Evolutionary conservation across 139 green algal species (phyloP), one percentile per base, ranked within the genome.

Genomic region (Chlamydomonas sp.): DNA sequence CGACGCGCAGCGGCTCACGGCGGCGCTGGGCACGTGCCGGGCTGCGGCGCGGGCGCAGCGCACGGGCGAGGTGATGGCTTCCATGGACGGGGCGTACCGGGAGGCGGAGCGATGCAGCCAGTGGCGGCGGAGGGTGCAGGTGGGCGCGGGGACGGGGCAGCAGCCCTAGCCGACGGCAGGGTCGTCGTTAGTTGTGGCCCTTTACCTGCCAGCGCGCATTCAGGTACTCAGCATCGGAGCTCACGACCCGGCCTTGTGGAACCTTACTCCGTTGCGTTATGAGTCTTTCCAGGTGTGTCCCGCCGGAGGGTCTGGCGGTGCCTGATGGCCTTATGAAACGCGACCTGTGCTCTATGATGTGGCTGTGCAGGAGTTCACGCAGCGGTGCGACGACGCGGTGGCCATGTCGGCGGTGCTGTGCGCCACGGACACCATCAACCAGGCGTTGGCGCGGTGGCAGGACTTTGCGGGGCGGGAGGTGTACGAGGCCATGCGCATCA

Each of bases 81-180:
- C 63, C 73, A 81, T 88, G 83, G 83, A 88, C 63, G 83, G 58
- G 63, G 83, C 31, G 73, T 88, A 88, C 73, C 74, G 83, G 73
- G 83, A 81, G 57, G 73, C 83, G 73, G 83, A 88, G 83, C 62
- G 83, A 2, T 88, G 83, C 74, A 82, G 73, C 49, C 83, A 88
- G 75, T 88, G 83, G 83, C 49, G 83, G 73, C 31, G 83, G 49
- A 58, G 83, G 63, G 83, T 80, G 72, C 83, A 86, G 82, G 82
- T 86, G 78, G 6, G 78, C 4, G n/a, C 8, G 61, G 73, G 5
- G 73, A 15, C 18, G n/a, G 73, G 7, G 73, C n/a, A 20, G n/a
- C 6, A n/a, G 12, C 61, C n/a, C 4, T 20, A n/a, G 12, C 5
- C n/a, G 73, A n/a, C 60, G 20, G 73, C n/a, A n/a, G 31, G 31